Evolutionary conservation across 192 early-diverging fungal genomes (phyloP).

Genomic region (Backusella liffmaniae): DNA sequence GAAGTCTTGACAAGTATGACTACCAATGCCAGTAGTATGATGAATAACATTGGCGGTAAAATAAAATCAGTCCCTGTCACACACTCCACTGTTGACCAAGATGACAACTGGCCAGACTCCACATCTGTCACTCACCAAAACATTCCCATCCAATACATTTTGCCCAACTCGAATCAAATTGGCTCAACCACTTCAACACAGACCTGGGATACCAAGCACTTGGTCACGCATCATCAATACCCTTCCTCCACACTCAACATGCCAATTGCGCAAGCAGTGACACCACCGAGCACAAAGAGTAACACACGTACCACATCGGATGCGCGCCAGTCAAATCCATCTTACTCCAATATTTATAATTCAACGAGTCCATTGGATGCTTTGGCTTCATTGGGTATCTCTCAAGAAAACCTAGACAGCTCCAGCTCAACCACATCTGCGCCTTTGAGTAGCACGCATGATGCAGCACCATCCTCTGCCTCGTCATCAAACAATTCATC

Average conservation of each 20-base stretch:
- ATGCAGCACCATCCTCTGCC: background rate
- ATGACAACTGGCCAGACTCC: constrained; percentile 24
- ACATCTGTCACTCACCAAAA: constrained; percentile 12
- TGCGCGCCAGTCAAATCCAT: constrained; percentile 16
- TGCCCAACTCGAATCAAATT: constrained; percentile 22
- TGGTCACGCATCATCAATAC: constrained; percentile 27
- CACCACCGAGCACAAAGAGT: background rate
- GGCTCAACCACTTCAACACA: constrained; percentile 15
- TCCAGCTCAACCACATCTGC: background rate
- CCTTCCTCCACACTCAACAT: constrained; percentile 25
- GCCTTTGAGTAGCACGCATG: background rate
- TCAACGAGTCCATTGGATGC: constrained; percentile 48
- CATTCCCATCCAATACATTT: constrained; percentile 30
- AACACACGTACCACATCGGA: background rate
- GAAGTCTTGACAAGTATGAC: constrained; percentile 35
- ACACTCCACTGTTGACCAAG: constrained; percentile 25
- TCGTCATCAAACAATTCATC: background rate
- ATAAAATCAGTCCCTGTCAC: constrained; percentile 9
- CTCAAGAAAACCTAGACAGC: background rate
- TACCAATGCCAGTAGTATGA: constrained; percentile 25
- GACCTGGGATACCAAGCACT: constrained; percentile 12
- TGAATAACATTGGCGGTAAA: constrained; percentile 6
- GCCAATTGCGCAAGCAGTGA: constrained; percentile 23
- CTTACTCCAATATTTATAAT: constrained; percentile 34
- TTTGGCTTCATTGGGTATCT: constrained; percentile 37